These are phyloP conservation scores for Hypoxylon sp. DNA, from an alignment of 2,329 filamentous ascomycete genomes.

Conservation along the genomic window DNA sequence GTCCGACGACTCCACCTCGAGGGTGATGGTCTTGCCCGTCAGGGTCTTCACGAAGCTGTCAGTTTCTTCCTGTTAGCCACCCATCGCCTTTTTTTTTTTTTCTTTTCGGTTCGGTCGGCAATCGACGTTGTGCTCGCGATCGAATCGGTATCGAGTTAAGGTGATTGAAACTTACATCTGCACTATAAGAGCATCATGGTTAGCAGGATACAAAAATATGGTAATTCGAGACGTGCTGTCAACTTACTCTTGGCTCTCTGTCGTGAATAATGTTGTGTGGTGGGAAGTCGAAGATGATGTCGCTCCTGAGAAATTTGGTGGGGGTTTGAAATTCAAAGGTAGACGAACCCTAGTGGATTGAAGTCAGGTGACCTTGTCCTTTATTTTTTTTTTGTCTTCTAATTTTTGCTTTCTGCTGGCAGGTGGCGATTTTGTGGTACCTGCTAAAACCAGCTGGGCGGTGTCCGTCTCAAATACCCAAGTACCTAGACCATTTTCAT, in stretches of 20 bases:
- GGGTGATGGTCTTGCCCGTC: constrained; percentile 99
- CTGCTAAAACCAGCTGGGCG: background rate
- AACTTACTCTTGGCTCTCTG: constrained; percentile 68
- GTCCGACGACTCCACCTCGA: too few relatives aligned
- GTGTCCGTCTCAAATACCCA: background rate
- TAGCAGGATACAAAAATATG: constrained; percentile 51
- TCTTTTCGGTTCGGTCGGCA: constrained; percentile 36
- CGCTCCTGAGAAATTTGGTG: constrained; percentile 49
- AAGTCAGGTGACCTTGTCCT: constrained; percentile 25
- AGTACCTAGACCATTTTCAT: background rate
- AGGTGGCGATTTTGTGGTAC: background rate
- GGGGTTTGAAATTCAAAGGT: constrained; percentile 33
- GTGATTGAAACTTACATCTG: constrained; percentile 79
- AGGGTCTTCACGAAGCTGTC: constrained; percentile 99
- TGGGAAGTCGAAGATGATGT: constrained; percentile 53
- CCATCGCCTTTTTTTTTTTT: constrained; percentile 32
- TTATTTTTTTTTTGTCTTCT: background rate
- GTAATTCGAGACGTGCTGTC: constrained; percentile 3
- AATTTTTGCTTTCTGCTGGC: background rate
- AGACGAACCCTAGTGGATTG: constrained; percentile 36
- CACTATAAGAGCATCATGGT: constrained; percentile 66
- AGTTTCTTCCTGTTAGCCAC: constrained; percentile 35
- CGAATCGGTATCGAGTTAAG: constrained; percentile 40
- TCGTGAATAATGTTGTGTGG: constrained; percentile 52
- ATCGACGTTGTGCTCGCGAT: constrained; percentile 40